Conservation (phyloP, 306 rosid genomes). For the Citrullus mucosospermus region DNA sequence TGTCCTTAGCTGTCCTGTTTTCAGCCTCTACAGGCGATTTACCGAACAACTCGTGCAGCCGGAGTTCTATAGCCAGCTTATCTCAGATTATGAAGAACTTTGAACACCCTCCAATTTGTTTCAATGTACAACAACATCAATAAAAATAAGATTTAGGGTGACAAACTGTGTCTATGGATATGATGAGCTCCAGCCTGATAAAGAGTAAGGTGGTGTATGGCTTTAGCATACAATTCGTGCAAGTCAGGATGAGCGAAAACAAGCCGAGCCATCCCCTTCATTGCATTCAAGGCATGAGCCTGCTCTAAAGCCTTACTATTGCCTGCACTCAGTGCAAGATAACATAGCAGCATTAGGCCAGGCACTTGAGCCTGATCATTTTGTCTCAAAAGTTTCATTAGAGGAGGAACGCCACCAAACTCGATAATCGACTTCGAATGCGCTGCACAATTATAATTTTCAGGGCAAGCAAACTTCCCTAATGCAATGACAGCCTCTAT, state of each 20-base stretch:
- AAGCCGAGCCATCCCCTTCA: slow-evolving; percentile 51
- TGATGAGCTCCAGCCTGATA: slow-evolving; percentile 72
- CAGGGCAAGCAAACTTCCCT: slow-evolving; percentile 54
- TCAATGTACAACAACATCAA: background rate
- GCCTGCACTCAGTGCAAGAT: slow-evolving; percentile 62
- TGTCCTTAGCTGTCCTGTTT: background rate
- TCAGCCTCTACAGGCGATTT: background rate
- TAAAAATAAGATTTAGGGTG: slow-evolving; percentile 12
- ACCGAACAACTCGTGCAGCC: background rate
- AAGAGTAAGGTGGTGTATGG: slow-evolving; percentile 70
- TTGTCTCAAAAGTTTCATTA: slow-evolving; percentile 37
- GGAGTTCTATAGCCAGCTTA: background rate
- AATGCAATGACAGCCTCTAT: slow-evolving; percentile 54
- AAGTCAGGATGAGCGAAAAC: slow-evolving; percentile 48
- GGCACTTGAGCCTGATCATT: slow-evolving; percentile 34
- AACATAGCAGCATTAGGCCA: slow-evolving; percentile 42
- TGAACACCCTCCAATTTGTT: background rate
- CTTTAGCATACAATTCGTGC: slow-evolving; percentile 41
- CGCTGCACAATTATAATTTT: slow-evolving; percentile 48
- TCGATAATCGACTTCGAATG: slow-evolving; percentile 71
- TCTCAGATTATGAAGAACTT: background rate
- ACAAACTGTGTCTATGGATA: slow-evolving; percentile 39
- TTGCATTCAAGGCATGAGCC: slow-evolving; percentile 48
- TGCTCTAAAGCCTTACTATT: slow-evolving; percentile 73
- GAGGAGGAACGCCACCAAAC: slow-evolving; percentile 50